phyloP scores from a whole-genome alignment of 129 eudicot species.

The Centaurea solstitialis region DNA sequence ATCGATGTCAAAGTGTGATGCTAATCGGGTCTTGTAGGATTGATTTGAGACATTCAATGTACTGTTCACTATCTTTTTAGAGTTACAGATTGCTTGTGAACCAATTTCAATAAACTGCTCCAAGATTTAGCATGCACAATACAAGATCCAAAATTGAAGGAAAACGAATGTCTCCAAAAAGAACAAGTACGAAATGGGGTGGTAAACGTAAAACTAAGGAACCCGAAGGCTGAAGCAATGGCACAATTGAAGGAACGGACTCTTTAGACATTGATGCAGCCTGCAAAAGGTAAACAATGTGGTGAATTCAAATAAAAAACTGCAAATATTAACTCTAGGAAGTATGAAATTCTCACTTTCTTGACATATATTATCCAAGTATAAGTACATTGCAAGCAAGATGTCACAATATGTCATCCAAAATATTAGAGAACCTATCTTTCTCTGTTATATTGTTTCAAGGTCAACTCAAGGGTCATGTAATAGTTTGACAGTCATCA shows the following conservation, averaged over 20 bases:
- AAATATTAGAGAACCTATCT: neutral
- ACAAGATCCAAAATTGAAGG: neutral
- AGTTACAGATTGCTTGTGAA: constrained; percentile 25
- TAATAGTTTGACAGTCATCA: too few relatives aligned
- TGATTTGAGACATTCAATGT: constrained; percentile 49
- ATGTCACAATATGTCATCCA: neutral
- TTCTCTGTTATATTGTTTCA: too few relatives aligned
- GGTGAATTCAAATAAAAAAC: neutral
- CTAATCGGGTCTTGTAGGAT: constrained; percentile 61
- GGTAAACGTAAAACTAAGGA: constrained; percentile 74
- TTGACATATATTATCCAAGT: neutral
- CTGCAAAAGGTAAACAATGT: constrained; percentile 34
- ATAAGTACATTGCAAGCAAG: neutral
- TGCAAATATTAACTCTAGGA: neutral
- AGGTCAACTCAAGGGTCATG: too few relatives aligned
- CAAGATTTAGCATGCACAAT: neutral
- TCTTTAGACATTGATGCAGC: constrained; percentile 80
- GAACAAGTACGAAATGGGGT: constrained; percentile 56
- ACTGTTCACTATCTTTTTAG: constrained; percentile 57
- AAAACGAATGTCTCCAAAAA: neutral
- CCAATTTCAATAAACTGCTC: neutral
- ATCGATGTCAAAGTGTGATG: constrained; percentile 62
- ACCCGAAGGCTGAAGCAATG: constrained; percentile 72
- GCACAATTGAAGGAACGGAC: constrained; percentile 72
- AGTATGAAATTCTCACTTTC: neutral